phyloP scores from a whole-genome alignment of 192 early-diverging fungal genomes.

The Coemansia brasiliensis region DNA sequence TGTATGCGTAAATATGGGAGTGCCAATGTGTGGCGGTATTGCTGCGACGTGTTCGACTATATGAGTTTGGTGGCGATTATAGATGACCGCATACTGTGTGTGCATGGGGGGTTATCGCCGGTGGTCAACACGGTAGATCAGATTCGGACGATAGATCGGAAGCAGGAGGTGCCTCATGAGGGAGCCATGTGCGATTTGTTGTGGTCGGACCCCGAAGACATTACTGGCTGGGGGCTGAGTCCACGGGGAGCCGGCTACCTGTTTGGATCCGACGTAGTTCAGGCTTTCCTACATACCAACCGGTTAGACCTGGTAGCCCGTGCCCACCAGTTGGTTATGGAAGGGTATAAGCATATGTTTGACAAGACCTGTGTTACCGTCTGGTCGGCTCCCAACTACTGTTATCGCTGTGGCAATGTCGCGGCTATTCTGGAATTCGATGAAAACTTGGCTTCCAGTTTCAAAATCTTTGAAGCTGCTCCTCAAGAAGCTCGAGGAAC shows the following conservation, averaged over 20 bases:
- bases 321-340: conserved; percentile 97
- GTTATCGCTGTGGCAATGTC: conserved; percentile 98
- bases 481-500: conserved; percentile 80
- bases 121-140: conserved; percentile 93
- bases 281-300: conserved; percentile 81
- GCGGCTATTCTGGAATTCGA: conserved; percentile 96
- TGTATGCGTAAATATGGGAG: conserved; percentile 96
- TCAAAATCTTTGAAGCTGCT: conserved; percentile 92
- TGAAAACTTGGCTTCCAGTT: conserved; percentile 82
- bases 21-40: conserved; percentile 95
- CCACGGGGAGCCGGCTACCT: conserved; percentile 97
- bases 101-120: conserved; percentile 94
- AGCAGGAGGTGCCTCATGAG: conserved; percentile 97
- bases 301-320: conserved; percentile 86
- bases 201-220: conserved; percentile 96
- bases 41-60: conserved; percentile 98
- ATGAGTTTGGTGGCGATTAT: conserved; percentile 91
- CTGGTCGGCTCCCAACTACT: conserved; percentile 99
- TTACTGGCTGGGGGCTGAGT: conserved; percentile 89
- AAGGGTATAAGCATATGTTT: conserved; percentile 97
- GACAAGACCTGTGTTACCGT: conserved; percentile 94
- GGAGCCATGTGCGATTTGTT: conserved; percentile 97
- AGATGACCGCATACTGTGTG: conserved; percentile 92
- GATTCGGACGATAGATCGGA: conserved; percentile 91
- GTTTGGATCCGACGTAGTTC: conserved; percentile 91